Conservation (phyloP, 371 early-diverging fungal genomes). For the Zychaea mexicana region DNA sequence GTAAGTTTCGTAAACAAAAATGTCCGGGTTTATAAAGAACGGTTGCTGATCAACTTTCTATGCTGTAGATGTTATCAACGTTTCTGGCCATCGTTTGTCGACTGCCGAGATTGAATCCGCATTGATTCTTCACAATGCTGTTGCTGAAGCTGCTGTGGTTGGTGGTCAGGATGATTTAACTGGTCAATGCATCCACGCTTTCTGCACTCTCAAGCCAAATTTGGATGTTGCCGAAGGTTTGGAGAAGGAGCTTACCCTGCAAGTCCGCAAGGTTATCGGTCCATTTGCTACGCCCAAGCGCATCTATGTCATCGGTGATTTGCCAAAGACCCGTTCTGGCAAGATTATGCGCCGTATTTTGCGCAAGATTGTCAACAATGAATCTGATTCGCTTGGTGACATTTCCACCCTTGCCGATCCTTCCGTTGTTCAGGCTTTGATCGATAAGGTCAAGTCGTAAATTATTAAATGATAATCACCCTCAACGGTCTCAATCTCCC, state of each 20-base stretch:
- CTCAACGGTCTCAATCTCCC: too few species aligned
- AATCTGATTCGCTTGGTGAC: conserved; percentile 88
- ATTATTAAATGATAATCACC: too few species aligned
- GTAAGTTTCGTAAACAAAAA: conserved; percentile 12
- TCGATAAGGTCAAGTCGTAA: conserved; percentile 19
- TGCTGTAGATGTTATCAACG: conserved; percentile 89
- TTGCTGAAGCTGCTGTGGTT: conserved; percentile 96
- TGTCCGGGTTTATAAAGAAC: background rate
- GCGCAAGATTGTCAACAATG: conserved; percentile 89
- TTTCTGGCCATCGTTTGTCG: conserved; percentile 96
- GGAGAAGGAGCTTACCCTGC: conserved; percentile 70
- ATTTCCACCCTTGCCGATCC: conserved; percentile 84
- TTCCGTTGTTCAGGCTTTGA: conserved; percentile 16
- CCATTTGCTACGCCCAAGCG: conserved; percentile 94
- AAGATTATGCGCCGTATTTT: conserved; percentile 97
- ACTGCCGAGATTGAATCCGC: conserved; percentile 97
- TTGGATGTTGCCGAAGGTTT: conserved; percentile 44
- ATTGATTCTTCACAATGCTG: conserved; percentile 71
- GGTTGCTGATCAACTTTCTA: background rate
- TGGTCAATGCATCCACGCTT: conserved; percentile 85
- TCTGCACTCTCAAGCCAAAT: conserved; percentile 70
- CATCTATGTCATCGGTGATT: conserved; percentile 82
- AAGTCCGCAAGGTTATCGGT: conserved; percentile 90
- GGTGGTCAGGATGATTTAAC: conserved; percentile 94
- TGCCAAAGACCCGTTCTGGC: conserved; percentile 99